phyloP scores from a whole-genome alignment of 2,329 filamentous ascomycete species.

The Pseudogymnoascus sp. region DNA sequence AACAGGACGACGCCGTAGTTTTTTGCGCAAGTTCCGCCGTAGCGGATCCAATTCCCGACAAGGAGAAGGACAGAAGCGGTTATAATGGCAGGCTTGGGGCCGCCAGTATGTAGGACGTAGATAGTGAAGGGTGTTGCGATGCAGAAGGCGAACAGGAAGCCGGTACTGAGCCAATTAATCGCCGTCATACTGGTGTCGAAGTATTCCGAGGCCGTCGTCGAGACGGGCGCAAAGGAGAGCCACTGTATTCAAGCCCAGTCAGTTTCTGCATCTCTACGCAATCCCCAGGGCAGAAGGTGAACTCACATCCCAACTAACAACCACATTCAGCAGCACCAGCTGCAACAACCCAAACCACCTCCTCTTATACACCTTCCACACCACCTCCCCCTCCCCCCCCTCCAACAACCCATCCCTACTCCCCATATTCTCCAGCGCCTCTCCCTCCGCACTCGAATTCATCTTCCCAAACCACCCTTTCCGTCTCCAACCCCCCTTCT shows the following conservation, averaged over 20 bases:
- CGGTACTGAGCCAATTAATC: conserved; percentile 90
- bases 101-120: conserved; percentile 66
- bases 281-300: neutral
- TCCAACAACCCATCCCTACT: conserved; percentile 7
- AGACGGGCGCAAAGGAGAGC: conserved; percentile 85
- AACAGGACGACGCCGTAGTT: conserved; percentile 75
- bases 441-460: neutral
- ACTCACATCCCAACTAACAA: conserved; percentile 93
- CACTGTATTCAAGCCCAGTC: conserved; percentile 49
- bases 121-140: conserved; percentile 65
- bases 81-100: conserved; percentile 72
- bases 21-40: conserved; percentile 55
- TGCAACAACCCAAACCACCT: conserved; percentile 83
- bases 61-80: conserved; percentile 66
- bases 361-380: conserved; percentile 65
- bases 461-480: neutral
- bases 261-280: neutral
- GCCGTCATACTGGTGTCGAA: conserved; percentile 66
- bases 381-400: conserved; percentile 4
- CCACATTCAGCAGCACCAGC: conserved; percentile 79
- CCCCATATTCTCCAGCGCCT: neutral
- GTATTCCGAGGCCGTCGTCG: conserved; percentile 64
- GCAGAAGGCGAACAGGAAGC: conserved; percentile 79
- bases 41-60: conserved; percentile 85
- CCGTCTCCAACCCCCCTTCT: neutral